These are phyloP conservation scores for Hygrocybe coccinea DNA, from an alignment of 768 basidiomycete genomes.

Conservation along the genomic window DNA sequence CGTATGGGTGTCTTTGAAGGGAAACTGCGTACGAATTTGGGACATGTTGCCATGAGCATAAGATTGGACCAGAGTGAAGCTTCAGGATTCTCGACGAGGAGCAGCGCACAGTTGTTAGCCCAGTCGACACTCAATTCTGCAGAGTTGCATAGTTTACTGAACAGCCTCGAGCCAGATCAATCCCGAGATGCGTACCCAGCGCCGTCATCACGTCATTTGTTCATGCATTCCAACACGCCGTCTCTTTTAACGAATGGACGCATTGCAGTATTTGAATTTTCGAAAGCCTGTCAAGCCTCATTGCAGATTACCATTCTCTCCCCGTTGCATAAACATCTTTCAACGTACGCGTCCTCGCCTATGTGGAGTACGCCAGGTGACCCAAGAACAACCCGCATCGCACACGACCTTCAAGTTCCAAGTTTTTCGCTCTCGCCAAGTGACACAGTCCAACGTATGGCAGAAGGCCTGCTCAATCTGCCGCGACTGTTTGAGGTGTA, in stretches of 20 bases:
- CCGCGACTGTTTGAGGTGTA: slow-evolving; percentile 93
- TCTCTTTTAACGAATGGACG: slow-evolving; percentile 53
- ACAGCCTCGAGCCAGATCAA: slow-evolving; percentile 45
- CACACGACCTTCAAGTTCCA: slow-evolving; percentile 66
- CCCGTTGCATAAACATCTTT: slow-evolving; percentile 71
- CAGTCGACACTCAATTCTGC: slow-evolving; percentile 82
- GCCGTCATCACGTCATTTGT: slow-evolving; percentile 25
- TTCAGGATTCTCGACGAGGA: slow-evolving; percentile 51
- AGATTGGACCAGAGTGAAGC: slow-evolving; percentile 53
- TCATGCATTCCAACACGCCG: slow-evolving; percentile 24
- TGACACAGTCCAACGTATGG: slow-evolving; percentile 80
- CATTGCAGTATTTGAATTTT: slow-evolving; percentile 56
- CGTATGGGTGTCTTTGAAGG: slow-evolving; percentile 65
- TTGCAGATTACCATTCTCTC: slow-evolving; percentile 81
- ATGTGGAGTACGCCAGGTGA: slow-evolving; percentile 59
- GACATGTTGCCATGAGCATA: slow-evolving; percentile 57
- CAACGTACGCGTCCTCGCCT: slow-evolving; percentile 60
- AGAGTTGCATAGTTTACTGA: slow-evolving; percentile 62
- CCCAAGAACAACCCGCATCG: slow-evolving; percentile 42
- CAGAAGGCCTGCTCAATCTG: slow-evolving; percentile 91
- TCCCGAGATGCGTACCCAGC: slow-evolving; percentile 22
- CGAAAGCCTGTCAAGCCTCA: slow-evolving; percentile 67
- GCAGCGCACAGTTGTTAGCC: slow-evolving; percentile 67
- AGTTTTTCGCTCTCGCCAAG: slow-evolving; percentile 92
- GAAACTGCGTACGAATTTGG: slow-evolving; percentile 56